These are phyloP conservation scores for Cenchrus purpureus DNA, from an alignment of 176 grass and related monocot genomes.

Conservation along the genomic window DNA sequence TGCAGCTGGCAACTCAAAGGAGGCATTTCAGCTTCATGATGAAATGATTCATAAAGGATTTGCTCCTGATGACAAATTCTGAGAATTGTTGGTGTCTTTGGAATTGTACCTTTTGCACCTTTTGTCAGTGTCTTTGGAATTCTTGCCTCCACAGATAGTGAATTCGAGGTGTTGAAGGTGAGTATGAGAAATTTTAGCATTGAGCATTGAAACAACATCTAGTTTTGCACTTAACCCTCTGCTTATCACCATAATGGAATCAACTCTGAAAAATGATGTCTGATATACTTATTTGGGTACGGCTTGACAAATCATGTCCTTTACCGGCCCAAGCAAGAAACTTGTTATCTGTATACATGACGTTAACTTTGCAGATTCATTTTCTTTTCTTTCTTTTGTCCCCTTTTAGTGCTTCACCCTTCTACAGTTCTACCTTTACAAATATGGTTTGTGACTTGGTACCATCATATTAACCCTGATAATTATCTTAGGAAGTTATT, in stretches of 20 bases:
- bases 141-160: neutral
- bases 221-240: neutral
- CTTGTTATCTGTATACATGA: neutral
- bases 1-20: constrained; percentile 71
- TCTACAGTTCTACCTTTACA: neutral
- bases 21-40: constrained; percentile 86
- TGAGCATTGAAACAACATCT: neutral
- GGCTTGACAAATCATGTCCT: neutral
- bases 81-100: constrained; percentile 36
- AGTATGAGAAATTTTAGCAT: constrained; percentile 22
- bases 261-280: constrained; percentile 1
- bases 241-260: neutral
- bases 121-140: constrained; percentile 9
- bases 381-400: neutral
- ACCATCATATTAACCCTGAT: constrained; percentile 14
- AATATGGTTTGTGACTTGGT: neutral
- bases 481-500: constrained; percentile 23
- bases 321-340: constrained; percentile 1
- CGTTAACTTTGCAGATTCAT: neutral
- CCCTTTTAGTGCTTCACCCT: neutral
- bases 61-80: constrained; percentile 90
- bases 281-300: constrained; percentile 14
- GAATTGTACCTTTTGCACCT: neutral
- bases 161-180: constrained; percentile 39
- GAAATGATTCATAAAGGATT: constrained; percentile 93